Evolutionary conservation across 1,139 yeast species (phyloP).

Genomic region (Saccharomycopsis hybrid): DNA sequence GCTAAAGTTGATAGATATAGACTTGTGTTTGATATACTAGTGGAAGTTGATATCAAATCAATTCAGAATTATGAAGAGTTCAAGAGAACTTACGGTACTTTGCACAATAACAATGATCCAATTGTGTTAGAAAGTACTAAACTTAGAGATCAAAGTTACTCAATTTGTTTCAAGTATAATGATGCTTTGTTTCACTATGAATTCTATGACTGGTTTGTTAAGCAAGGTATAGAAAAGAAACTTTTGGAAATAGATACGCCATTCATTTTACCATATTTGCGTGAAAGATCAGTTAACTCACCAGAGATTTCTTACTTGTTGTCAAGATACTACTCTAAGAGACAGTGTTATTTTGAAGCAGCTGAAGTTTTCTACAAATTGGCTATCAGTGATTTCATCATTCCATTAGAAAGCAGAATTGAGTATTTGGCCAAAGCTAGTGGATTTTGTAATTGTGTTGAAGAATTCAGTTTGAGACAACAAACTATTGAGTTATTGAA

Average conservation of each 20-base stretch:
- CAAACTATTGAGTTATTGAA: constrained; percentile 66
- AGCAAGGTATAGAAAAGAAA: constrained; percentile 70
- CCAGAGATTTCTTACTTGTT: constrained; percentile 72
- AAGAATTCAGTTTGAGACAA: constrained; percentile 73
- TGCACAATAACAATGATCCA: constrained; percentile 8
- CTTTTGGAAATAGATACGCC: constrained; percentile 77
- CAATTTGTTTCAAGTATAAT: constrained; percentile 61
- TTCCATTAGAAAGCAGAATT: constrained; percentile 66
- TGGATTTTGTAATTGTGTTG: constrained; percentile 83
- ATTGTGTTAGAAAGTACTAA: constrained; percentile 49
- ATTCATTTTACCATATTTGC: constrained; percentile 68
- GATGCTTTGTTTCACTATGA: constrained; percentile 87
- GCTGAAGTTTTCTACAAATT: constrained; percentile 74
- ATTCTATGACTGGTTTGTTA: constrained; percentile 87
- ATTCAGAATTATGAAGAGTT: constrained; percentile 44
- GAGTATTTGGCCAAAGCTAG: constrained; percentile 88
- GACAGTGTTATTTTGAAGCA: constrained; percentile 73
- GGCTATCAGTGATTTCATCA: constrained; percentile 67
- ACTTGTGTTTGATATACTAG: constrained; percentile 66
- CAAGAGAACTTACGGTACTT: constrained; percentile 24
- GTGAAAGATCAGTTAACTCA: constrained; percentile 62
- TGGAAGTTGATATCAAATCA: constrained; percentile 64
- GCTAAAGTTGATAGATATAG: constrained; percentile 59
- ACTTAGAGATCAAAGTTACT: constrained; percentile 67
- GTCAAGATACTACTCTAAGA: constrained; percentile 85